Base-by-base conservation (phyloP, 257 asterid genomes). In the Solanum ahanhuiri region DNA sequence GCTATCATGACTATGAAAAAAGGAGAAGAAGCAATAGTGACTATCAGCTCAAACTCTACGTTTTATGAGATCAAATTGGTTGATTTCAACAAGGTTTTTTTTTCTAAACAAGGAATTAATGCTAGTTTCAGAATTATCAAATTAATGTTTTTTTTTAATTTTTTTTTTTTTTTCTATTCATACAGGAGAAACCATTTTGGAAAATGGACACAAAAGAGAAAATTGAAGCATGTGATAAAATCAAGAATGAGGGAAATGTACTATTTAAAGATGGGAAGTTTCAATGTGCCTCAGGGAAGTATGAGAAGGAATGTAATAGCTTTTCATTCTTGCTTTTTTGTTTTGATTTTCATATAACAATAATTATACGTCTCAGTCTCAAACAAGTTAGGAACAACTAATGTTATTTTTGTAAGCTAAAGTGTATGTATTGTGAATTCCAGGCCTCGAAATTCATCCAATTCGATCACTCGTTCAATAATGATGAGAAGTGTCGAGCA, bases 101-200 rank as follows among this genome's bases (percentile, higher is more conserved):
- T 2, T 45, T 37, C 0, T 11, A n/a, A 22, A 28, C 54, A 41
- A 6, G 7, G 11, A 77, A 37, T 20, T 51, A 63, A 63, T 51
- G 25, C 9, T 25, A 77, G 4, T 77, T 77, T 12, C 39, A 25
- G 64, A 77, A 0, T 76, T 7, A 41, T 76, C 14, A 43, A 14
- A 43, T 2, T 43, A 7, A 41, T 43, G 1, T 3, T 79, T 43
- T 15, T 35, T 15, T 79, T 51, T n/a, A n/a, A n/a, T n/a, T n/a
- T n/a, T n/a, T n/a, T n/a, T n/a, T n/a, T 79, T 43, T 15, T 35
- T 15, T 79, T 51, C 22, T 23, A 79, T 79, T 45, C 5, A 79
- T 87, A 84, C 85, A 93, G 96, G 95, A 91, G 63, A 93, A 89
- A 66, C 94, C 93, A 88, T 92, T 91, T 54, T 93, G 96, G 96